These are phyloP conservation scores for Coleophoma crateriformis DNA, from an alignment of 2,329 filamentous ascomycete genomes.

Conservation along the genomic window DNA sequence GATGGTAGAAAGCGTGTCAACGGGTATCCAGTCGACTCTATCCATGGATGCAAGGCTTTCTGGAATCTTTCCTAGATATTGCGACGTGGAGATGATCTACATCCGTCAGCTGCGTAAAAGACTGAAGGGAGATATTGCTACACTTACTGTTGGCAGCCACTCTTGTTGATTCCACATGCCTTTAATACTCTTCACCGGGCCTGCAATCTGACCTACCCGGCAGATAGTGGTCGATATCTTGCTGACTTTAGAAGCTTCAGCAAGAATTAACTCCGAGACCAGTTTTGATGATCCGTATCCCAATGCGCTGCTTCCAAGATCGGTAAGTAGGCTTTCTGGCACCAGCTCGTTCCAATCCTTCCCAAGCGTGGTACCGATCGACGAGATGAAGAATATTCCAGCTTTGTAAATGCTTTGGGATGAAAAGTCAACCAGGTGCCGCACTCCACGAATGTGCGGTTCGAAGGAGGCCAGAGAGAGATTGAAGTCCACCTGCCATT, in stretches of 20 bases:
- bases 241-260: slow-evolving; percentile 29
- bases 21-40: slow-evolving; percentile 36
- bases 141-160: slow-evolving; percentile 41
- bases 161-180: slow-evolving; percentile 51
- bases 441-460: slow-evolving; percentile 28
- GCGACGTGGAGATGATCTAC: slow-evolving; percentile 19
- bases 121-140: neutral
- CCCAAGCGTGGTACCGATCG: slow-evolving; percentile 14
- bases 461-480: slow-evolving; percentile 27
- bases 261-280: slow-evolving; percentile 31
- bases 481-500: slow-evolving; percentile 33
- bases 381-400: slow-evolving; percentile 21
- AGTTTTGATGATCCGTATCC: slow-evolving; percentile 21
- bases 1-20: slow-evolving; percentile 36
- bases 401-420: neutral
- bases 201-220: slow-evolving; percentile 42
- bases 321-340: slow-evolving; percentile 26
- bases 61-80: slow-evolving; percentile 30
- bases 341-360: slow-evolving; percentile 16
- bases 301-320: slow-evolving; percentile 24
- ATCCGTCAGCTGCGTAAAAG: too few species aligned
- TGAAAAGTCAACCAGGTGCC: slow-evolving; percentile 27
- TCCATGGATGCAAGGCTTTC: slow-evolving; percentile 26
- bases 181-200: slow-evolving; percentile 24
- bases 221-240: slow-evolving; percentile 32